Evolutionary conservation across 2,329 filamentous ascomycete genomes (phyloP), one percentile per base, ranked within the genome.

Genomic region (Fusarium udum): DNA sequence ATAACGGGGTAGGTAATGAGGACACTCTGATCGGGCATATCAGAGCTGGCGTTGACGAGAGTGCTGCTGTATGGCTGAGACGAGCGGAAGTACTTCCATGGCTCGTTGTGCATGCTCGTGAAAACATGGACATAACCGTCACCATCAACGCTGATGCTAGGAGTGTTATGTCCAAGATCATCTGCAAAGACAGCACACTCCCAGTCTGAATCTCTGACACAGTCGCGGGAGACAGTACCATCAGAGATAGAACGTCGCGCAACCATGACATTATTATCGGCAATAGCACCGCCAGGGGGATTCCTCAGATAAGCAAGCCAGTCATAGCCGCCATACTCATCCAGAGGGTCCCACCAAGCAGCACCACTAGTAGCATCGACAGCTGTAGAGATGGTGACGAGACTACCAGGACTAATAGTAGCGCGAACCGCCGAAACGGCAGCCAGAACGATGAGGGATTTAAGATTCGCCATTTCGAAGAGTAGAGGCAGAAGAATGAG

Each of bases 41-140:
- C 69, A 6, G 60, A 56, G 46, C 73, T 77, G 12, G 31, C 56
- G 26, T 76, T 67, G 34, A 76, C 61, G 12, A 78, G 57, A 14
- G 64, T 77, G 36, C 72, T 64, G 43, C 72, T 77, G 31, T 76
- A 75, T 5, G 77, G 60, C 13, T 69, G 61, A 7, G 51, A 36
- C 1, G 77, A 78, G 16, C 77, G 71, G 42, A 73, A 78, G 61
- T 78, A 78, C 36, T 72, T 74, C 77, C 77, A 78, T 2, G 55
- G 52, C 28, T 78, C 74, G 10, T 78, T 77, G 62, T 78, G 77
- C 77, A 78, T 78, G 67, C 77, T 77, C 4, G 77, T 78, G 39
- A 78, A 78, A 31, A 78, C 71, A 42, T 78, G 77, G 4, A 78
- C 77, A 22, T 69, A 77, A 8, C 77, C 77, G n/a, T 78, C 64